Conservation (phyloP, 768 basidiomycete species). For the Pisolithus sp. region DNA sequence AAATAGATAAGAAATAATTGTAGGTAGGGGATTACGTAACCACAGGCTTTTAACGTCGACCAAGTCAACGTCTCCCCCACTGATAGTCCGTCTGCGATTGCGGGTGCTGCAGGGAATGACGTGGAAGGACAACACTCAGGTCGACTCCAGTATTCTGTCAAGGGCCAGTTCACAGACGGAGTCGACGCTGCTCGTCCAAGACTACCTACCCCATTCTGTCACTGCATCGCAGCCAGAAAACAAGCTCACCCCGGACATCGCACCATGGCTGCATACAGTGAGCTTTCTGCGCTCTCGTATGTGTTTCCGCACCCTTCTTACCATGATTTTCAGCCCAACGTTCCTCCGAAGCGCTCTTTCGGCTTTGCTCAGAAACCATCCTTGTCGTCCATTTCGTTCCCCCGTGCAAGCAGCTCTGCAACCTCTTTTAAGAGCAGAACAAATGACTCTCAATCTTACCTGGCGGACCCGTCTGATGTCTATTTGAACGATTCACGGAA, state of each 20-base stretch:
- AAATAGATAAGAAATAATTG: too few relatives aligned
- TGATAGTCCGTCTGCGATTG: neutral
- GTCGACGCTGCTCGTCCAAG: neutral
- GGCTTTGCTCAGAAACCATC: slow-evolving; percentile 27
- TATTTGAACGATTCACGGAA: slow-evolving; percentile 35
- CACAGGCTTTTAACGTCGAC: too few relatives aligned
- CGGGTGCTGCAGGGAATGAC: neutral
- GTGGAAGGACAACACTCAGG: neutral
- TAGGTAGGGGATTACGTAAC: too few relatives aligned
- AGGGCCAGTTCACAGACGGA: neutral
- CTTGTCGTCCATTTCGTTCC: slow-evolving; percentile 31
- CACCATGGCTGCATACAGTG: slow-evolving; percentile 7
- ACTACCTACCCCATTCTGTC: neutral
- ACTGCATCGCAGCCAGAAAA: neutral
- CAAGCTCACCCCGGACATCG: slow-evolving; percentile 4
- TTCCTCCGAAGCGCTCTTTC: slow-evolving; percentile 15
- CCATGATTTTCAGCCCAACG: neutral
- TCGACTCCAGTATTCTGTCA: neutral
- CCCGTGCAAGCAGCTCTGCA: slow-evolving; percentile 29
- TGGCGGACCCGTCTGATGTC: slow-evolving; percentile 27
- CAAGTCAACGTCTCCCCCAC: neutral
- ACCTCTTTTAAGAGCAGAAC: slow-evolving; percentile 22
- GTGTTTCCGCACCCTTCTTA: slow-evolving; percentile 7
- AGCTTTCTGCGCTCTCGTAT: neutral
- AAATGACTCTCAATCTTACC: slow-evolving; percentile 24